Evolutionary conservation across 148 eudicot genomes (phyloP).

Genomic region (Selenicereus undatus): DNA sequence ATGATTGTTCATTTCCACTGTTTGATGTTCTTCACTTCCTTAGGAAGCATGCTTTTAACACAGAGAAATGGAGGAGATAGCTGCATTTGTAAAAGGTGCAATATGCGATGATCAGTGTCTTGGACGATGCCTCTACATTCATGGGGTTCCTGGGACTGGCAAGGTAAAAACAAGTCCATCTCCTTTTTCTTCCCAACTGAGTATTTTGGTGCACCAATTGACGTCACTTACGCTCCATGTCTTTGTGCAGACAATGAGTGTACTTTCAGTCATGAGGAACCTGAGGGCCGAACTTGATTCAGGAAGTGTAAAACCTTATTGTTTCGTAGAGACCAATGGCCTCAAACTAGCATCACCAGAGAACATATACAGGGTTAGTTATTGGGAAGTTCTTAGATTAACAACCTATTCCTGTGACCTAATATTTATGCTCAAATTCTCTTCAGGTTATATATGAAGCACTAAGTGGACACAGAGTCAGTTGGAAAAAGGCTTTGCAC

Average conservation of each 20-base stretch:
- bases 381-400: conserved; percentile 4
- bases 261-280: conserved; percentile 81
- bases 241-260: conserved; percentile 94
- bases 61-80: conserved; percentile 96
- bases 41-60: conserved; percentile 16
- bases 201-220: conserved; percentile 4
- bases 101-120: conserved; percentile 91
- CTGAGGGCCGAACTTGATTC: conserved; percentile 84
- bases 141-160: conserved; percentile 99
- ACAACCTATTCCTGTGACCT: conserved; percentile 7
- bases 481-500: conserved; percentile 94
- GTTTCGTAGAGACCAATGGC: conserved; percentile 88
- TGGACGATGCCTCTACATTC: conserved; percentile 95
- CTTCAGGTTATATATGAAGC: conserved; percentile 94
- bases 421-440: conserved; percentile 15
- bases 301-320: conserved; percentile 72
- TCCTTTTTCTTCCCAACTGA: background rate
- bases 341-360: conserved; percentile 93
- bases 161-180: conserved; percentile 46
- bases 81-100: conserved; percentile 75
- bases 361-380: conserved; percentile 74
- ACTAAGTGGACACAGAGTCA: conserved; percentile 78
- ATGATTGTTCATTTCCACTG: background rate
- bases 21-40: background rate
- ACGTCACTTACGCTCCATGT: background rate